A percentile compares a stretch with the other conserved stretches of the same genome.
Conservation (phyloP, 352 stramenopile species). For the Nothophytophthora sp. region DNA sequence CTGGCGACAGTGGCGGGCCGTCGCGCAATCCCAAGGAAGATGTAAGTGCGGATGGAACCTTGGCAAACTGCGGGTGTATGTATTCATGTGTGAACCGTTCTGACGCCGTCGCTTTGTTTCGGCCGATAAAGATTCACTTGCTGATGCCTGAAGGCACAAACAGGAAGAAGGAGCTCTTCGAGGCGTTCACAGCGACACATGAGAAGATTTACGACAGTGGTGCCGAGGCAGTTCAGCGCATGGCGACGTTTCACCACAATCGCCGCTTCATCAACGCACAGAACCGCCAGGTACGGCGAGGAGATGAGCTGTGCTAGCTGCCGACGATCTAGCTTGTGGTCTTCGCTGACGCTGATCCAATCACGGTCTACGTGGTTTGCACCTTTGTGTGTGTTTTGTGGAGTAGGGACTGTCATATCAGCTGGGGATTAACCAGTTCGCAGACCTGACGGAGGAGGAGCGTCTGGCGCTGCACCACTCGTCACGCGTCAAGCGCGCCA, state of each 20-base stretch:
- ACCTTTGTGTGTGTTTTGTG: not conserved
- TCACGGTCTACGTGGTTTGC: not conserved
- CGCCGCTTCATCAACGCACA: constrained; percentile 84
- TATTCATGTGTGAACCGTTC: not conserved
- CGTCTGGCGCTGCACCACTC: constrained; percentile 47
- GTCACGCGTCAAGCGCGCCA: constrained; percentile 45
- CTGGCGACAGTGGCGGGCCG: constrained; percentile 42
- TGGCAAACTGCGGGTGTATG: too few species aligned
- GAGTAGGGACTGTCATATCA: constrained; percentile 75
- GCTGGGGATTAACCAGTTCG: constrained; percentile 82
- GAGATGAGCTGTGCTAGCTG: not conserved
- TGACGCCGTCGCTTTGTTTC: constrained; percentile 7
- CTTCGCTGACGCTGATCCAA: not conserved
- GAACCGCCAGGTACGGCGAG: constrained; percentile 65
- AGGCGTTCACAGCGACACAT: constrained; percentile 63
- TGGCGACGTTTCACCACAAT: constrained; percentile 81
- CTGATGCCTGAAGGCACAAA: constrained; percentile 70
- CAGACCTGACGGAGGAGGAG: constrained; percentile 80
- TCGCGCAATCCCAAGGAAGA: constrained; percentile 61
- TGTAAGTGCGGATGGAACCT: constrained; percentile 51
- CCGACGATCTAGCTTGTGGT: too few species aligned
- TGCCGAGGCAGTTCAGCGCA: constrained; percentile 47
- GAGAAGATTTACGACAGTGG: constrained; percentile 60
- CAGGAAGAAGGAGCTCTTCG: constrained; percentile 64
- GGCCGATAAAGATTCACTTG: constrained; percentile 67